Conservation (phyloP, 75 land plant species). For the Selaginella moellendorffii region DNA sequence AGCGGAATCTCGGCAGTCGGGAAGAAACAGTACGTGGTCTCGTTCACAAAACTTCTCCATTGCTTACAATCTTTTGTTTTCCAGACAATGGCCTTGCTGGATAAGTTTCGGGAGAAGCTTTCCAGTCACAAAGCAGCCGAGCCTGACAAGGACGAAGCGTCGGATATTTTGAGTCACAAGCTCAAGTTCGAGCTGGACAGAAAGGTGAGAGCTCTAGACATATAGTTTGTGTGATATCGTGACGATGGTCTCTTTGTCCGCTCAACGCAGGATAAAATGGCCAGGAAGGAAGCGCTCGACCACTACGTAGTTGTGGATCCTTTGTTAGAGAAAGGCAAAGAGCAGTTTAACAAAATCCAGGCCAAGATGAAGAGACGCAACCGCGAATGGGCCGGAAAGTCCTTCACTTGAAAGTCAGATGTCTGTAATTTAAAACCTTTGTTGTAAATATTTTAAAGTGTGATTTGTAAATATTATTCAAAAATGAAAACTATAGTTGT, state of each 20-base stretch:
- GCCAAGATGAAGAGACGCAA: slow-evolving; percentile 77
- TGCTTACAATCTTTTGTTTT: neutral
- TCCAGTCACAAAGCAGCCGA: slow-evolving; percentile 13
- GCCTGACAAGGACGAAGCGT: slow-evolving; percentile 19
- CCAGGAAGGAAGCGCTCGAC: slow-evolving; percentile 71
- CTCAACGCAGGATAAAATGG: slow-evolving; percentile 68
- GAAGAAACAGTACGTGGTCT: slow-evolving; percentile 50
- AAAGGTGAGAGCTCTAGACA: slow-evolving; percentile 40
- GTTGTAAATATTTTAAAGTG: no score
- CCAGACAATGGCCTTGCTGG: slow-evolving; percentile 72
- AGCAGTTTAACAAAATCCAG: slow-evolving; percentile 89
- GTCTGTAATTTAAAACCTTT: no score
- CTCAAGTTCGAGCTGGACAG: slow-evolving; percentile 50
- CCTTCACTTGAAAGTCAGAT: slow-evolving; percentile 22
- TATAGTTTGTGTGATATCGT: neutral
- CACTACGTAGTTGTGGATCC: slow-evolving; percentile 90
- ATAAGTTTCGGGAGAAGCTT: slow-evolving; percentile 35
- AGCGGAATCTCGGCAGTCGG: slow-evolving; percentile 68
- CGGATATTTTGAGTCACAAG: slow-evolving; percentile 27
- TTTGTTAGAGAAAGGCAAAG: slow-evolving; percentile 90
- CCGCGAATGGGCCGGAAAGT: slow-evolving; percentile 97
- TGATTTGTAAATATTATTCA: no score
- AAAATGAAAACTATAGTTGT: no score
- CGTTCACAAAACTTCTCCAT: no score
- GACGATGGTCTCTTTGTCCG: neutral